phyloP scores from a whole-genome alignment of 2,329 filamentous ascomycete genomes.

The Colletotrichum trifolii region DNA sequence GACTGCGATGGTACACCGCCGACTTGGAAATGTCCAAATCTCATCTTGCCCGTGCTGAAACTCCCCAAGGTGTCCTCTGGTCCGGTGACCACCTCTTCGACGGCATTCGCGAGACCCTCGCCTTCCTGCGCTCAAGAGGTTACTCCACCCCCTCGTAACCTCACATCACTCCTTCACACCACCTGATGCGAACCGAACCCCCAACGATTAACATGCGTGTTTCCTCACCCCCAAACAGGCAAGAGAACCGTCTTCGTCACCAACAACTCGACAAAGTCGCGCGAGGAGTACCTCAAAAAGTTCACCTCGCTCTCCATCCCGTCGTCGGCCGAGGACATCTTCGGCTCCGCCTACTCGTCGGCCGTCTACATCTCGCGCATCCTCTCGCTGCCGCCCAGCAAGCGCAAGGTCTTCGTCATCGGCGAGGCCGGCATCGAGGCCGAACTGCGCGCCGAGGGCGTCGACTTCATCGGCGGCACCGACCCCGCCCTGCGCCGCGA shows the following conservation, averaged over 20 bases:
- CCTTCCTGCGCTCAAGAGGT: constrained; percentile 86
- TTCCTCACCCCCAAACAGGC: constrained; percentile 59
- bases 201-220: constrained; percentile 17
- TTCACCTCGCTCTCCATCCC: constrained; percentile 85
- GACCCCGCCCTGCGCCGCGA: constrained; percentile 82
- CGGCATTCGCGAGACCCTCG: constrained; percentile 84
- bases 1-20: constrained; percentile 87
- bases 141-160: constrained; percentile 37
- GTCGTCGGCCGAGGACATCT: constrained; percentile 87
- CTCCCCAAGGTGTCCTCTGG: constrained; percentile 85
- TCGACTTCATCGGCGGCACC: constrained; percentile 87
- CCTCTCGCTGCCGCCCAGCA: constrained; percentile 78
- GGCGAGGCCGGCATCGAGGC: constrained; percentile 92
- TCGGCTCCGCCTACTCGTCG: constrained; percentile 93
- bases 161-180: not conserved
- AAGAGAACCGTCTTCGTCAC: constrained; percentile 97
- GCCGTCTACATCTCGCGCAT: constrained; percentile 97
- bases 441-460: constrained; percentile 82
- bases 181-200: not conserved
- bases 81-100: constrained; percentile 92
- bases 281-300: constrained; percentile 92
- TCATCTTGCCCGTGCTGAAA: not conserved
- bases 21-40: constrained; percentile 11
- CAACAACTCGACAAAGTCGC: constrained; percentile 98
- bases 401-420: constrained; percentile 94